Conservation (phyloP, 176 grass and related monocot species). For the Rhynchospora pubera region DNA sequence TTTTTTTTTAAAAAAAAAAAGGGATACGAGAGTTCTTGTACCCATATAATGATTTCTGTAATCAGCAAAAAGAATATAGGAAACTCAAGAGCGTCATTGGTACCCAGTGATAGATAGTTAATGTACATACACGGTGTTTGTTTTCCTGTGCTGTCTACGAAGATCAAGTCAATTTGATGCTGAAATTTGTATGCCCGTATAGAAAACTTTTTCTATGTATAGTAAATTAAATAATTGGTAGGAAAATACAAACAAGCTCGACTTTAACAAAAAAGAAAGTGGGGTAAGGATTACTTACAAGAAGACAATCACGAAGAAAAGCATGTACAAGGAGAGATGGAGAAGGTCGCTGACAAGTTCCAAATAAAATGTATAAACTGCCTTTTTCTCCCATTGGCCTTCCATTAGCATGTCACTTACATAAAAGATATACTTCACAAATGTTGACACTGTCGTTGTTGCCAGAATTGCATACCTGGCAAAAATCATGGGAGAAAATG, state of each 20-base stretch:
- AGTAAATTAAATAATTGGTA: not conserved
- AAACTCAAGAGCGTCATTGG: not conserved
- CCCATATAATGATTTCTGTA: not conserved
- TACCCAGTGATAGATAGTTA: not conserved
- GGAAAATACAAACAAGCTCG: slow-evolving; percentile 1
- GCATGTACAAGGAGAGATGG: slow-evolving; percentile 88
- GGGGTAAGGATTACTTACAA: slow-evolving; percentile 51
- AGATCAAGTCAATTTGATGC: slow-evolving; percentile 3
- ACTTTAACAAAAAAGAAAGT: slow-evolving; percentile 4
- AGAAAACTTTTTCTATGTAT: not conserved
- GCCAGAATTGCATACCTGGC: slow-evolving; percentile 91
- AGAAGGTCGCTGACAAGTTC: slow-evolving; percentile 93
- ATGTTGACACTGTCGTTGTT: slow-evolving; percentile 75
- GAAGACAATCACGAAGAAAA: slow-evolving; percentile 94
- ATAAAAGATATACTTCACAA: slow-evolving; percentile 95
- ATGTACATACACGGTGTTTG: not conserved
- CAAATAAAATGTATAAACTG: slow-evolving; percentile 96
- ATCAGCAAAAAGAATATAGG: not conserved
- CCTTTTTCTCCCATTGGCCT: slow-evolving; percentile 96
- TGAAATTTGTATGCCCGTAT: not conserved
- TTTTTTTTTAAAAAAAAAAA: not conserved
- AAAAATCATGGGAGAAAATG: slow-evolving; percentile 7
- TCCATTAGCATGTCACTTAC: slow-evolving; percentile 92
- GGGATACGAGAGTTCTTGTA: not conserved
- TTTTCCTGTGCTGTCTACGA: not conserved